phyloP scores from a whole-genome alignment of 352 stramenopile species.

The Globisporangium spiculum region DNA sequence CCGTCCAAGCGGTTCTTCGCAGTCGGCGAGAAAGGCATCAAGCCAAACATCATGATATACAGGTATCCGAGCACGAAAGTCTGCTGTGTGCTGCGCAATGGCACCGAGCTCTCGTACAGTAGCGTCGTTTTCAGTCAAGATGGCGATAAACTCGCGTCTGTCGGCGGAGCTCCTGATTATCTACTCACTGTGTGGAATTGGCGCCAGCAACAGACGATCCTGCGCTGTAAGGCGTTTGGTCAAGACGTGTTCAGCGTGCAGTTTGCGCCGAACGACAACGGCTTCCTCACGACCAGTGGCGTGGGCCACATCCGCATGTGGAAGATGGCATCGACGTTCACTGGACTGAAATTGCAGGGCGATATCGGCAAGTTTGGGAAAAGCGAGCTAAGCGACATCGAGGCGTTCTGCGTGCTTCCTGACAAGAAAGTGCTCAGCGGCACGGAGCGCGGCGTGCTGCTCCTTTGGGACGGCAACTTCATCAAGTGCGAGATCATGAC shows the following conservation, averaged over 20 bases:
- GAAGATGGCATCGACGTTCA: conserved; percentile 96
- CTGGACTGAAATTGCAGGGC: conserved; percentile 93
- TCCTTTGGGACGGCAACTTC: conserved; percentile 95
- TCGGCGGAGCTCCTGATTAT: conserved; percentile 87
- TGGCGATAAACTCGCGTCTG: conserved; percentile 87
- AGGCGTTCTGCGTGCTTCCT: conserved; percentile 92
- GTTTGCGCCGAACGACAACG: conserved; percentile 87
- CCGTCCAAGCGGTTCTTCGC: conserved; percentile 73
- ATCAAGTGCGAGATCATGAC: conserved; percentile 93
- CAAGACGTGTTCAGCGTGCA: conserved; percentile 92
- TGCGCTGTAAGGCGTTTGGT: conserved; percentile 93
- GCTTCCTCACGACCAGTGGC: conserved; percentile 90
- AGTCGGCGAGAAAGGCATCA: conserved; percentile 86
- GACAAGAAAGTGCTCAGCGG: conserved; percentile 93
- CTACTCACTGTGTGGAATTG: conserved; percentile 94
- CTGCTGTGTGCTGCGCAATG: conserved; percentile 72
- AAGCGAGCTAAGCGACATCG: conserved; percentile 92
- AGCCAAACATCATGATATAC: conserved; percentile 88
- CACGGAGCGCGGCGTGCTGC: conserved; percentile 80
- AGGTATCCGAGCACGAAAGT: conserved; percentile 76
- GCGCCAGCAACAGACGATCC: conserved; percentile 83
- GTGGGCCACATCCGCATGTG: conserved; percentile 95
- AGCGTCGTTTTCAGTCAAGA: conserved; percentile 73
- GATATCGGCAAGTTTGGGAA: conserved; percentile 97
- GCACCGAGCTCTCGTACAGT: conserved; percentile 82